Evolutionary conservation across 371 early-diverging fungal species (phyloP).

Genomic region (Gilbertella persicaria): DNA sequence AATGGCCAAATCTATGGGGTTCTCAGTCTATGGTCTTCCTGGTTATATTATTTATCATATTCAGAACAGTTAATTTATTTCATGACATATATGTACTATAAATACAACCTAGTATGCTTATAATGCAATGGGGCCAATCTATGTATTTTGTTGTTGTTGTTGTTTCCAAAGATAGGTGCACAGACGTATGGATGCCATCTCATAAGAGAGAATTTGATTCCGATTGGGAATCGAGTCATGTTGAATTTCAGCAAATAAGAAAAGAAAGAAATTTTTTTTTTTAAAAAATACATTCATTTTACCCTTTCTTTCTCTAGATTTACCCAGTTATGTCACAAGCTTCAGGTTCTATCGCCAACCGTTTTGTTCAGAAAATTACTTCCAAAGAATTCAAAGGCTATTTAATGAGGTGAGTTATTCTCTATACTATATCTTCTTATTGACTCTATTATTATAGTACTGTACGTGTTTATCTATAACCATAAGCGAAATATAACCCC

Average conservation of each 20-base stretch:
- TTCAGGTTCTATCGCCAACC: slow-evolving; percentile 21
- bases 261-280: too few relatives aligned
- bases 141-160: too few relatives aligned
- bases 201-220: too few relatives aligned
- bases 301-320: slow-evolving; percentile 4
- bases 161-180: too few relatives aligned
- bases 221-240: too few relatives aligned
- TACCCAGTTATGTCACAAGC: slow-evolving; percentile 28
- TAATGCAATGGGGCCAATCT: too few relatives aligned
- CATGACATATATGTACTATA: too few relatives aligned
- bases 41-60: slow-evolving; percentile 55
- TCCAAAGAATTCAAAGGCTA: slow-evolving; percentile 29
- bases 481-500: slow-evolving; percentile 2
- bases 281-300: too few relatives aligned
- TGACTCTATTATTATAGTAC: slow-evolving; percentile 31
- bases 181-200: too few relatives aligned
- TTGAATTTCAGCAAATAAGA: too few relatives aligned
- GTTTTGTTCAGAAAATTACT: slow-evolving; percentile 22
- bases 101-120: too few relatives aligned
- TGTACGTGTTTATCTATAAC: slow-evolving; percentile 25
- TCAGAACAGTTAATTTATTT: slow-evolving; percentile 10
- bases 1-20: slow-evolving; percentile 68
- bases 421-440: background rate
- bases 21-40: slow-evolving; percentile 63
- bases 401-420: slow-evolving; percentile 22